Base-by-base conservation (phyloP, 139 green algal species). In the Volvox africanus region DNA sequence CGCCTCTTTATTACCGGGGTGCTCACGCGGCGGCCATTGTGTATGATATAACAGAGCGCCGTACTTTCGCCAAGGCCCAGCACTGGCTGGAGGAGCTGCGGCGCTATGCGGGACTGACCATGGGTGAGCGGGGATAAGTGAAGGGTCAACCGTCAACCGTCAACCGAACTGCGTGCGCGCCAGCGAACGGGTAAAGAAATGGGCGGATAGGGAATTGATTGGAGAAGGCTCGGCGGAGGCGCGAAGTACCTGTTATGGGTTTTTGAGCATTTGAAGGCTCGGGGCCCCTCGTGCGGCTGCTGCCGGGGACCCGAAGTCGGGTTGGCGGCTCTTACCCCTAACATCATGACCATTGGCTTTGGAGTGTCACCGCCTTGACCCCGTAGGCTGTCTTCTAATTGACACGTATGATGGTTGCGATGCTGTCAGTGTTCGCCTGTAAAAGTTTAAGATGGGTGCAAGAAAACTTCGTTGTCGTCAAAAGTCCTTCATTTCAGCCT, bases 1-100 rank as follows among this genome's bases (percentile, higher is more conserved):
- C 98, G 5, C 98, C 98, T 19, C 98, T 99, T 95, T 99, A 99
- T 92, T 99, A 99, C 94, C 96, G 92, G 37, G 92, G 88, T 17
- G 88, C 88, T 0, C 88, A 93, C 84, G 93, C 88, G 30, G 93
- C 93, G 19, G 90, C 87, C 19, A 95, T 99, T 16, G 93, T 95
- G 88, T 96, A 96, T 80, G 92, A 94, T 55, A 78, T 95, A 18
- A 94, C 92, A 20, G 90, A 79, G 76, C 82, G 93, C 28, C 93
- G 96, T 5, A 98, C 95, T 33, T 99, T 99, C 86, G 92, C 93
- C n/a, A 95, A 97, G 82, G 98, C 98, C 18, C 97, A 99, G 94
- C 97, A 95, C 88, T 99, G 98, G 97, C 97, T 97, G 65, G 94
- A 95, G 86, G 95, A 97, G 93, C 93, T 98, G 92, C 94, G 97